Evolutionary conservation across 2,329 filamentous ascomycete species (phyloP).

Genomic region (Cladobotryum protrusum): DNA sequence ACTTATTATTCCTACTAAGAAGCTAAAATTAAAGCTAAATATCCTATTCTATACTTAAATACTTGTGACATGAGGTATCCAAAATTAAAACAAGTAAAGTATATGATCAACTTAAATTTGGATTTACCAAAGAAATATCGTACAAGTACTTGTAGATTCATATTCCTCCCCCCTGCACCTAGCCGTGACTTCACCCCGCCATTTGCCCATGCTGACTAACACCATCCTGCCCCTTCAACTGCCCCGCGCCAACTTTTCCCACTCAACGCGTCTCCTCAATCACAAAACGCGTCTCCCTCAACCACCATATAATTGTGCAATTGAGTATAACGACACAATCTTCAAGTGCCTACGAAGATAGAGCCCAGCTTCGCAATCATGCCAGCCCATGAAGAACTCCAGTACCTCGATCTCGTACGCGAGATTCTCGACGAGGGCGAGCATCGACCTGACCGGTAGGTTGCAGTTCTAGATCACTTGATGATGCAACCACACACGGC

Average conservation of each 20-base stretch:
- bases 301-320: neutral
- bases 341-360: neutral
- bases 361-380: neutral
- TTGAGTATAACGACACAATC: neutral
- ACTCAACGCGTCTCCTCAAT: neutral
- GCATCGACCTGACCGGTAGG: slow-evolving; percentile 76
- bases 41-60: no score
- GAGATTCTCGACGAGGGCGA: slow-evolving; percentile 80
- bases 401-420: slow-evolving; percentile 86
- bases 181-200: no score
- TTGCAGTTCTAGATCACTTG: neutral
- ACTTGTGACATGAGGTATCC: no score
- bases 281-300: neutral
- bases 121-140: no score
- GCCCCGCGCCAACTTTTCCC: neutral
- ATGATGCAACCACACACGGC: no score
- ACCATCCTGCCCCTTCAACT: neutral
- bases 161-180: no score
- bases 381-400: slow-evolving; percentile 71
- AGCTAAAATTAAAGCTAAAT: no score
- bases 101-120: no score
- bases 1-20: no score
- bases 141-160: no score
- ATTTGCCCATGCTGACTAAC: neutral
- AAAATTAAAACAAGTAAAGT: no score